Evolutionary conservation across 2,329 filamentous ascomycete species (phyloP).

Genomic region (Decorospora gaudefroyi): DNA sequence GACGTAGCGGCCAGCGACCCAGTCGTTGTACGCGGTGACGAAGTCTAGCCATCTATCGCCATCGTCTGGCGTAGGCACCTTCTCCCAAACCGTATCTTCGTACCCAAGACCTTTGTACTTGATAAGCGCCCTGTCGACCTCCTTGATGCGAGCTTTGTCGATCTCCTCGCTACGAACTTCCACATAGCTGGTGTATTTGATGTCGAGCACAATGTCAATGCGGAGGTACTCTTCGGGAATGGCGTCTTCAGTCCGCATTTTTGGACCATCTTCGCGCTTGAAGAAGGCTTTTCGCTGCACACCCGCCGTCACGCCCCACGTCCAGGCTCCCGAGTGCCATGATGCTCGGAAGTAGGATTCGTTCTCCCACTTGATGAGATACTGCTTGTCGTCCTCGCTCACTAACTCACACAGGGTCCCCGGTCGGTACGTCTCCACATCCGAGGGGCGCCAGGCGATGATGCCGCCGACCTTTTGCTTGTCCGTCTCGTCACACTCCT

Average conservation of each 20-base stretch:
- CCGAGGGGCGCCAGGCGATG: slow-evolving; percentile 81
- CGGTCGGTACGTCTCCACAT: slow-evolving; percentile 60
- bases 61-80: slow-evolving; percentile 68
- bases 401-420: slow-evolving; percentile 61
- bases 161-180: slow-evolving; percentile 66
- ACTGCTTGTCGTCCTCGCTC: slow-evolving; percentile 82
- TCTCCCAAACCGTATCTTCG: slow-evolving; percentile 89
- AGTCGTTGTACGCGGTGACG: slow-evolving; percentile 81
- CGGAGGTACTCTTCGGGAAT: slow-evolving; percentile 85
- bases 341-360: slow-evolving; percentile 79
- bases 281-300: slow-evolving; percentile 75
- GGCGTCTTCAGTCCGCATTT: slow-evolving; percentile 74
- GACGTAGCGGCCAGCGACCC: slow-evolving; percentile 77
- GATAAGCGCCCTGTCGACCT: slow-evolving; percentile 75
- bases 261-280: slow-evolving; percentile 70
- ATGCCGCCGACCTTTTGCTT: slow-evolving; percentile 71
- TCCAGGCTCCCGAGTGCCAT: slow-evolving; percentile 91
- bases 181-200: slow-evolving; percentile 67
- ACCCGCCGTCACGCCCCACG: slow-evolving; percentile 69
- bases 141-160: slow-evolving; percentile 71
- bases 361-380: slow-evolving; percentile 84
- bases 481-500: slow-evolving; percentile 68
- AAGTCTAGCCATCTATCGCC: slow-evolving; percentile 78
- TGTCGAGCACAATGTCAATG: slow-evolving; percentile 85
- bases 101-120: slow-evolving; percentile 94